Evolutionary conservation across 257 asterid species (phyloP).

Genomic region (Ehretia macrophylla): DNA sequence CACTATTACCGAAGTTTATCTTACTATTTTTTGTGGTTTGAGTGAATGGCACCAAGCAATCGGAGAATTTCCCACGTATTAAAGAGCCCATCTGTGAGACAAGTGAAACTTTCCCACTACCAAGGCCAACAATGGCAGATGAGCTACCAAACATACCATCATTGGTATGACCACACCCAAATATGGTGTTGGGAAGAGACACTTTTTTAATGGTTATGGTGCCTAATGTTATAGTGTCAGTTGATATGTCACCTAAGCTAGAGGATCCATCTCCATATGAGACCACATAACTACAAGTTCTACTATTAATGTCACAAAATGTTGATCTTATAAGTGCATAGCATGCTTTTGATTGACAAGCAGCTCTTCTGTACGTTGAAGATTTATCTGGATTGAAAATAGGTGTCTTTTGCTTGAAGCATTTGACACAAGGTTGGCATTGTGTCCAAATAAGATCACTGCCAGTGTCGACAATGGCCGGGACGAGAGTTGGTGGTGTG

Average conservation of each 20-base stretch:
- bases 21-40: neutral
- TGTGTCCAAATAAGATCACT: constrained; percentile 63
- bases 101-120: neutral
- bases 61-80: neutral
- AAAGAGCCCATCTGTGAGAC: neutral
- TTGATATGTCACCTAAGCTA: neutral
- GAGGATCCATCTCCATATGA: neutral
- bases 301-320: neutral
- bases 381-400: neutral
- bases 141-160: neutral
- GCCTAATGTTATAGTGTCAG: neutral
- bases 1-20: neutral
- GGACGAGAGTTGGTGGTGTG: constrained; percentile 41
- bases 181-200: neutral
- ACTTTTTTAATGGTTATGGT: no score
- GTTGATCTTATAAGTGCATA: neutral
- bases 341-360: neutral
- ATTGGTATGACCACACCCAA: neutral
- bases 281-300: neutral
- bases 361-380: neutral
- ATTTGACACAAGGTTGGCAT: constrained; percentile 49
- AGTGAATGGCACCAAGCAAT: neutral
- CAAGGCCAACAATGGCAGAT: neutral
- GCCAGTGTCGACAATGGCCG: constrained; percentile 60
- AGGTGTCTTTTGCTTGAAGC: constrained; percentile 36